phyloP scores from a whole-genome alignment of 495 filamentous ascomycete species.

The Schizothecium vesticola region DNA sequence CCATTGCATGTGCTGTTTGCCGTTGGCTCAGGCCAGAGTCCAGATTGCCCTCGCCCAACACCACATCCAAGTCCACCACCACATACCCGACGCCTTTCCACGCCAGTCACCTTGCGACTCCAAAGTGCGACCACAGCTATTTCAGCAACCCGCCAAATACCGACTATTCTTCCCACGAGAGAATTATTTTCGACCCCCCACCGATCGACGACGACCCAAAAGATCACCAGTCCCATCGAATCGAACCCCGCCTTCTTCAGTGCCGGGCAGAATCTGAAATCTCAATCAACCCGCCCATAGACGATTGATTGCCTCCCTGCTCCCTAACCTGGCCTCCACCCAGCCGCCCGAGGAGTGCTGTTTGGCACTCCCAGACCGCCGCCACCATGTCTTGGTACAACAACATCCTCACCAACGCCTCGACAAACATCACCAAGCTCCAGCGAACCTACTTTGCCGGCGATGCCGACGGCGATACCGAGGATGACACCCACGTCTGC shows the following conservation, averaged over 20 bases:
- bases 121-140: background rate
- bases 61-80: background rate
- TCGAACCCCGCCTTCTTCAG: background rate
- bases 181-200: background rate
- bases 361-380: background rate
- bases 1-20: too few relatives aligned
- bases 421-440: conserved; percentile 72
- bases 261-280: background rate
- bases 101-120: background rate
- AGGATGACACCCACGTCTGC: conserved; percentile 91
- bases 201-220: background rate
- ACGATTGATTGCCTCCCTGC: background rate
- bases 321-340: background rate
- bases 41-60: background rate
- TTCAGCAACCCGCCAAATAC: background rate
- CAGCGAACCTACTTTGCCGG: conserved; percentile 69
- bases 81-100: background rate
- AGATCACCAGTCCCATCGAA: background rate
- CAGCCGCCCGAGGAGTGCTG: background rate
- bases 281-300: background rate
- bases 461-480: conserved; percentile 85
- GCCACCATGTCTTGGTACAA: conserved; percentile 60
- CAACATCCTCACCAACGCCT: conserved; percentile 70
- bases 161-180: background rate
- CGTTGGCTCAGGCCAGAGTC: background rate